phyloP scores from a whole-genome alignment of 2,329 filamentous ascomycete genomes.

The Neofusicoccum cordaticola region DNA sequence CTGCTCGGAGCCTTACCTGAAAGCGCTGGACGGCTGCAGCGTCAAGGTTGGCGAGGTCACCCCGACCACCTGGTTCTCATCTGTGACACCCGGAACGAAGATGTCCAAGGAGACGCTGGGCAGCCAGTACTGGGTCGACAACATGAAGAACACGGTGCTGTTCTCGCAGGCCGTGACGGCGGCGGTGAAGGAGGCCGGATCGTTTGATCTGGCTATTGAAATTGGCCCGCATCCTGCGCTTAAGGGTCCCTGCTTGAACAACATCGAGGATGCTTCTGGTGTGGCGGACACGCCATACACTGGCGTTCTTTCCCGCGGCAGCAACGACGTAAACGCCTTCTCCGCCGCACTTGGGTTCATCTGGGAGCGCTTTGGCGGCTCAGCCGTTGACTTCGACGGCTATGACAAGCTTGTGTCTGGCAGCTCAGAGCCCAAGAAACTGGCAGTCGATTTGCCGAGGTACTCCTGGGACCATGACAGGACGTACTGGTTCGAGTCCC shows the following conservation, averaged over 20 bases:
- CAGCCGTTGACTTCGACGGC: conserved; percentile 23
- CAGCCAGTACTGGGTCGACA: conserved; percentile 45
- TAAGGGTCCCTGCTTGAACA: conserved; percentile 41
- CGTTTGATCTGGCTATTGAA: conserved; percentile 40
- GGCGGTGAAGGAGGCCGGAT: not conserved
- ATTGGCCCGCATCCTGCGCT: conserved; percentile 48
- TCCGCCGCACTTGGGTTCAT: not conserved
- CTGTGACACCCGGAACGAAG: not conserved
- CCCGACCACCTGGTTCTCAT: not conserved
- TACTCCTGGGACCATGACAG: conserved; percentile 29
- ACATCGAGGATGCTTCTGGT: conserved; percentile 5
- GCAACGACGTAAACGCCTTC: conserved; percentile 19
- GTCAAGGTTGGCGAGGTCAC: not conserved
- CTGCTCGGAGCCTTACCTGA: not conserved
- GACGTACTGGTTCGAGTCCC: conserved; percentile 21
- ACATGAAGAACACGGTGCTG: conserved; percentile 45
- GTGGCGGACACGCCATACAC: not conserved
- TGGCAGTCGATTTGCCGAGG: conserved; percentile 22
- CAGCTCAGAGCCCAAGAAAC: conserved; percentile 8
- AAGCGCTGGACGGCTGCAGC: not conserved
- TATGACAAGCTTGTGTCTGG: conserved; percentile 20
- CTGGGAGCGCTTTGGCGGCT: conserved; percentile 21
- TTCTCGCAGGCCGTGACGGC: conserved; percentile 34
- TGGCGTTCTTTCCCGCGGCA: conserved; percentile 20
- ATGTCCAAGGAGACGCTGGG: conserved; percentile 19